Evolutionary conservation across 169 alveolate species (phyloP), one percentile per base, ranked within the genome.

Genomic region (Prorocentrum cordatum): DNA sequence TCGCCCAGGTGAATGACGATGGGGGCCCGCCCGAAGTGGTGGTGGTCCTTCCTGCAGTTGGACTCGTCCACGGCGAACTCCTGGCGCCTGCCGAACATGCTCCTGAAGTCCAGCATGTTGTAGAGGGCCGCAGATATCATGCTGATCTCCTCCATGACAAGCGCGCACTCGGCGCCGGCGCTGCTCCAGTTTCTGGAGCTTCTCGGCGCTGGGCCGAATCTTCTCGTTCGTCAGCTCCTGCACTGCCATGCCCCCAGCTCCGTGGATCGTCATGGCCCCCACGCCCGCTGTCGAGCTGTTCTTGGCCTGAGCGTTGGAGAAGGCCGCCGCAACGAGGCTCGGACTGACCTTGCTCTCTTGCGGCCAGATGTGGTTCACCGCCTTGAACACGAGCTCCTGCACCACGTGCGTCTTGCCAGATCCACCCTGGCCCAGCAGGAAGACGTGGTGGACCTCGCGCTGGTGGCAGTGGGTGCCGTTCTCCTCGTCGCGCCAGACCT

Each of bases 81-180:
- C 36, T 5, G 29, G 10, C 82, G 35, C 6, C 82, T 61, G 26
- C 82, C 82, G 1, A 70, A 39, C 82, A 70, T 70, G 27, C 64
- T 3, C 1, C 82, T 36, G 14, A 39, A 70, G 45, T 70, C 82
- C 64, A 70, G 54, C 82, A 70, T 70, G 64, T 70, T 70, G 82
- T 70, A 70, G 26, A 70, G 16, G 26, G 42, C 2, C 36, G 82
- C 82, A 9, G 82, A 38, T 0, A 70, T 64, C 77, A 67, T 67
- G 22, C 77, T 67, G 58, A 67, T 67, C 35, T 67, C 77, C 12
- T 67, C 77, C 20, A 70, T 14, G 31, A 38, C 32, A 36, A 70
- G 29, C 26, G 1, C 82, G 82, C 2, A n/a, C 7, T 20, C 31
- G 1, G 14, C 22, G 45, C 61, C 82, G 42, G 29, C 36, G 2